Base-by-base conservation (phyloP, 1,139 yeast species). In the Scheffersomyces titani region DNA sequence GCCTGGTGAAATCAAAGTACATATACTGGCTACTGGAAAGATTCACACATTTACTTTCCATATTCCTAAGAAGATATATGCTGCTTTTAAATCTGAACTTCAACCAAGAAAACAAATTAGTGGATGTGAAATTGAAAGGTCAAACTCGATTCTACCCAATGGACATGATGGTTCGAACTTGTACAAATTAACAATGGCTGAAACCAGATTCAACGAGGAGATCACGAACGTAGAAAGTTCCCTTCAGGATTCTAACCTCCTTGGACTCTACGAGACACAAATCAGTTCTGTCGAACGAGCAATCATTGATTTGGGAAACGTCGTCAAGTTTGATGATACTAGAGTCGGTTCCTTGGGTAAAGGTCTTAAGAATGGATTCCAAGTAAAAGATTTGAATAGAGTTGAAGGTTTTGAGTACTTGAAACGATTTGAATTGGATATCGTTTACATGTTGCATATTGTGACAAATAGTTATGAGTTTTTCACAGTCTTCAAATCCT, bases 331-430 rank as follows among this genome's bases (percentile, higher is more conserved):
- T 61, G 90, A 85, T 62, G 87, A 84, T 60, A 81, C 90, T 0
- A 78, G 81, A 55, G 85, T 92, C 19, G 97, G 98, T 19, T 85
- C 94, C 1, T 77, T 94, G n/a, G 97, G 98, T 9, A 85, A 83
- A 65, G 97, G 98, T 24, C 76, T 96, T 59, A 92, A 91, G 63
- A 82, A 84, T 59, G 99, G 99, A 0, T 96, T 96, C 71, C 85
- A 88, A 20, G 69, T 84, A 57, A 83, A 83, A 55, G 88, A 89
- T 69, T 72, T 90, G 53, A 71, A 76, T 19, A 72, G 76, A 63
- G 73, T 81, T 5, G 70, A 73, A 5, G 82, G 81, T 19, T 72
- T 81, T 21, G 75, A 78, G 52, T 91, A 89, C 64, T 74, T 88
- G 67, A 75, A 76, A 55, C 72, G 81, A 47, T 83, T 87, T 56